Evolutionary conservation across 2,329 filamentous ascomycete genomes (phyloP).

Genomic region (Fusarium illudens): DNA sequence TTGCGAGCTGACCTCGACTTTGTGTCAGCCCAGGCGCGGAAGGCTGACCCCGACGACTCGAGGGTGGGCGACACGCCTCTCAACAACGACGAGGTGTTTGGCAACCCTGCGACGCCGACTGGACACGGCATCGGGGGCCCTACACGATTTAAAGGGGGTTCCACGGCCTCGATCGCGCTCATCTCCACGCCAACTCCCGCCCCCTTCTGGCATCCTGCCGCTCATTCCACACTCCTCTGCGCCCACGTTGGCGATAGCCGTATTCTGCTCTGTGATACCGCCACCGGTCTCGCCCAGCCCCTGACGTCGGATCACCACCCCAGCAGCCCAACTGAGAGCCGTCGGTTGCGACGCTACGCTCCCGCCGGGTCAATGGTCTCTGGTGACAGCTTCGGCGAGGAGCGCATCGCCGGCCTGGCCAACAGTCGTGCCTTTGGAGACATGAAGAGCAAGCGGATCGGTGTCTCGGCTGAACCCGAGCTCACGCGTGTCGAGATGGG

Average conservation of each 20-base stretch:
- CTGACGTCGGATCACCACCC: conserved; percentile 94
- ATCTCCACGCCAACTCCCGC: conserved; percentile 91
- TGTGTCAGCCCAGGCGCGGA: conserved; percentile 85
- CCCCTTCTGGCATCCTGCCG: conserved; percentile 94
- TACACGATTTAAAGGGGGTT: conserved; percentile 89
- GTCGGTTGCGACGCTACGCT: conserved; percentile 84
- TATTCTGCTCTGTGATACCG: conserved; percentile 87
- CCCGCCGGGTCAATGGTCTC: conserved; percentile 81
- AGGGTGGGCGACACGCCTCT: conserved; percentile 78
- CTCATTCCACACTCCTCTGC: conserved; percentile 82
- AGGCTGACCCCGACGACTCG: conserved; percentile 76
- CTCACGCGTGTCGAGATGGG: conserved; percentile 80
- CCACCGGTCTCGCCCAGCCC: conserved; percentile 80
- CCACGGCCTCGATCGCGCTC: conserved; percentile 87
- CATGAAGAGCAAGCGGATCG: conserved; percentile 88
- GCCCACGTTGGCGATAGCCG: conserved; percentile 95
- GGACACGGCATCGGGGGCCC: conserved; percentile 74
- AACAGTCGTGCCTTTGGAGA: conserved; percentile 96
- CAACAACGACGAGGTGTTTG: conserved; percentile 85
- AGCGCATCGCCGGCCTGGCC: conserved; percentile 90
- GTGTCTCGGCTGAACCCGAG: conserved; percentile 93
- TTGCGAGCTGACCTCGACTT: conserved; percentile 95
- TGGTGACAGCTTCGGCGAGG: conserved; percentile 91
- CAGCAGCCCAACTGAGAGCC: conserved; percentile 83
- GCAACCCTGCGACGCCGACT: conserved; percentile 63